phyloP scores from a whole-genome alignment of 345 rosid species.

The Syzygium grande region DNA sequence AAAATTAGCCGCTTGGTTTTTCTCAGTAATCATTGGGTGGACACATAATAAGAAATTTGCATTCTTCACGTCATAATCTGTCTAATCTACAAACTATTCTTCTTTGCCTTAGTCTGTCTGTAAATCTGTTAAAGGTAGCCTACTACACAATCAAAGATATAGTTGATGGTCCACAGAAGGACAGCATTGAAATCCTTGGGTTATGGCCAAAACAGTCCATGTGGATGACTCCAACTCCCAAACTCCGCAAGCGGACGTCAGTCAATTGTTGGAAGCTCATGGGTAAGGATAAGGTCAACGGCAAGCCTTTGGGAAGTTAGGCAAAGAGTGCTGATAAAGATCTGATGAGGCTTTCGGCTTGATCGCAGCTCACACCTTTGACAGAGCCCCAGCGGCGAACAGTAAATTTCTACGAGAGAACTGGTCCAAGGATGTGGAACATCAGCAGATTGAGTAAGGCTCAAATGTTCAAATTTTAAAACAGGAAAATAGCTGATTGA shows the following conservation, averaged over 20 bases:
- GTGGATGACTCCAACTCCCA: background rate
- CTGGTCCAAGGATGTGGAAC: conserved; percentile 18
- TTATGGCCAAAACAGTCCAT: background rate
- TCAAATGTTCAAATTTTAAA: background rate
- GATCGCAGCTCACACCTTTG: conserved; percentile 15
- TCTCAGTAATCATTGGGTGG: background rate
- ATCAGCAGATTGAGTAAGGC: background rate
- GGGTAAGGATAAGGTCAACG: background rate
- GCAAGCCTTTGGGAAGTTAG: background rate
- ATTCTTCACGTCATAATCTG: background rate
- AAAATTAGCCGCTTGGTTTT: background rate
- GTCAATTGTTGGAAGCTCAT: background rate
- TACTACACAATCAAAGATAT: background rate
- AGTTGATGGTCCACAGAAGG: background rate
- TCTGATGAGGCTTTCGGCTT: background rate
- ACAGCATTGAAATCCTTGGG: background rate
- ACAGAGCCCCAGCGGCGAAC: conserved; percentile 77
- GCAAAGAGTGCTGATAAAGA: background rate
- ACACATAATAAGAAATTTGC: background rate
- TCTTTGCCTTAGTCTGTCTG: background rate
- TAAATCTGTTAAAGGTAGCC: background rate
- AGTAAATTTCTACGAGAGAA: conserved; percentile 83
- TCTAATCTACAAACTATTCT: background rate
- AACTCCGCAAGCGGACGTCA: background rate
- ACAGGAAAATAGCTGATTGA: background rate